Base-by-base conservation (phyloP, 2,329 filamentous ascomycete genomes). In the Penicillium sp. region DNA sequence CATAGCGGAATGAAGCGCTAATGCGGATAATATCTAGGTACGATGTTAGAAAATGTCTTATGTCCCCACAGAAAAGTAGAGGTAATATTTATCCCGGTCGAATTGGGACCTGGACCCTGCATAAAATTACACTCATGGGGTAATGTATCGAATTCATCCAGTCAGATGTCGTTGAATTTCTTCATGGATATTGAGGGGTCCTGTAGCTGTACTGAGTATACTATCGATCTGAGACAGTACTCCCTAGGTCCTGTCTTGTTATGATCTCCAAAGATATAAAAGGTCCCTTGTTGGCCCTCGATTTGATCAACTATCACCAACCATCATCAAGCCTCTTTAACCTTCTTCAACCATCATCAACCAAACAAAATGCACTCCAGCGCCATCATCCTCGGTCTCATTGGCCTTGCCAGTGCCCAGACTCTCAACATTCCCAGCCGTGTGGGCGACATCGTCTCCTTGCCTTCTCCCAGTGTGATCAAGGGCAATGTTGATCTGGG, bases 381-480 rank as follows among this genome's bases (percentile, higher is more conserved):
- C 42, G 19, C 54, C 40, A 47, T 57, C 40, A 17, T 57, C 49
- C 49, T 57, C 35, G 25, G 54, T 15, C 49, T 57, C 54, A 35
- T 57, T 41, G 54, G 54, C 41, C 7, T 57, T 41, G 41, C 54
- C 49, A 57, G 49, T 57, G 54, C 54, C 33, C 54, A 53, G 33
- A 57, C 38, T 8, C 54, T 57, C 23, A 57, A 57, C 25, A 57
- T 57, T n/a, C 54, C 54, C 41, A 27, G 49, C 1, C 49, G 54
- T 2, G 54, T 57, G 49, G 54, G 54, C 15, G n/a, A 13, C 21
- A 47, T 53, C 21, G 37, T 57, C 54, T 57, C 54, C 40, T n/a
- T 57, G 31, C 41, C 54, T 35, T 53, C 54, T 47, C 54, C 54
- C 29, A 57, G 54, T 47, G 41, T 33, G 49, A 57, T 57, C 49